Evolutionary conservation across 306 rosid genomes (phyloP), one percentile per base, ranked within the genome.

Genomic region (Castanopsis chinensis): DNA sequence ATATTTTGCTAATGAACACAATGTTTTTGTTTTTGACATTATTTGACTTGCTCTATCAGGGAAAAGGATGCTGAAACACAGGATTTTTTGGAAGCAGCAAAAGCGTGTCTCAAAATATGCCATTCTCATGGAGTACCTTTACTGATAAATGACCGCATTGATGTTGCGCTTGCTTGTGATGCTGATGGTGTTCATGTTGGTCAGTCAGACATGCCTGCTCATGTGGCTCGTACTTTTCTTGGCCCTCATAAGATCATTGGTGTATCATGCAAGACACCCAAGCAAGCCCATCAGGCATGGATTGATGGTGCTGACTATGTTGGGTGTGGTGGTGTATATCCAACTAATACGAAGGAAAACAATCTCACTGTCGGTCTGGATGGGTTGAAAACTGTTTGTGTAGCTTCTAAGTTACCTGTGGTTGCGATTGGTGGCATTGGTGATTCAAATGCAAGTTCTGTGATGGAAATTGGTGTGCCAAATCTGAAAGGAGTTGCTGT

Each of bases 181-280:
- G 99, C 99, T 2, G 99, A 91, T 71, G 99, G 99, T 68, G 93
- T 95, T 74, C 99, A 95, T 79, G 81, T 95, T 76, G 98, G 99
- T 60, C 98, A 95, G 73, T 92, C 98, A 27, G 99, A 95, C 92
- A 90, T 95, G 92, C 90, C 94, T n/a, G 88, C 79, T 59, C 69
- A 17, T 25, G 76, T 79, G 10, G 93, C 81, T 75, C 93, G 98
- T 67, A 71, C 87, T 71, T 87, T 92, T 63, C 90, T 92, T 13
- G 99, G 93, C 41, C 97, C 98, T 27, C 84, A 86, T 32, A 95
- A 95, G 89, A 89, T 95, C 79, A 91, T 95, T 13, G 99, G 97
- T 4, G 90, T 95, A 37, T 95, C 99, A 4, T 95, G 99, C 94
- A 95, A 92, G 96, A 95, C 92, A 2, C 86, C 89, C 0, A 93